Percentiles rank a stretch among this genome's conserved stretches.
phyloP scores from a whole-genome alignment of 2,329 filamentous ascomycete species.

The Saccharata proteae region DNA sequence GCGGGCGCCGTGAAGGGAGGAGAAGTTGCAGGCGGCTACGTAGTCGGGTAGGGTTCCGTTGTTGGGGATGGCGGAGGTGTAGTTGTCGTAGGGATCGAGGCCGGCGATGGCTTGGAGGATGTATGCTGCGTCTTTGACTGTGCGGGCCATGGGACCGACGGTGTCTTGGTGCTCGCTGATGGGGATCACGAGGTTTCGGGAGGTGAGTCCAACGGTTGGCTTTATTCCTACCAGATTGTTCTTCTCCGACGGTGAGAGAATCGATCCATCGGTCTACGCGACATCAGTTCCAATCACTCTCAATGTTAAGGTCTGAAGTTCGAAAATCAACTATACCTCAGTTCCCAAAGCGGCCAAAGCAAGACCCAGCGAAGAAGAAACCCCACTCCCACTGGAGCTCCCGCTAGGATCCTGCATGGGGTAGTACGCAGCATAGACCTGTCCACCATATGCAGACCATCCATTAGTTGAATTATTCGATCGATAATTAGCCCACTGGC shows the following conservation, averaged over 20 bases:
- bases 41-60: slow-evolving; percentile 45
- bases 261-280: slow-evolving; percentile 49
- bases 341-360: slow-evolving; percentile 48
- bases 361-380: slow-evolving; percentile 47
- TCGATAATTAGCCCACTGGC: slow-evolving; percentile 53
- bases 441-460: slow-evolving; percentile 54
- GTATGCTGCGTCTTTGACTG: slow-evolving; percentile 47
- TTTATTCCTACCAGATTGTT: slow-evolving; percentile 58
- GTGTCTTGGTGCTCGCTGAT: slow-evolving; percentile 47
- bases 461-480: slow-evolving; percentile 46
- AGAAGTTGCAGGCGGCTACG: slow-evolving; percentile 42
- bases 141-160: slow-evolving; percentile 45
- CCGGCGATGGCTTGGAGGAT: slow-evolving; percentile 48
- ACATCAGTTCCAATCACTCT: slow-evolving; percentile 8
- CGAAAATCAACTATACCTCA: slow-evolving; percentile 29
- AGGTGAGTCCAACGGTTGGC: slow-evolving; percentile 43
- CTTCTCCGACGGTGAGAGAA: slow-evolving; percentile 42
- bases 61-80: slow-evolving; percentile 45
- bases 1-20: slow-evolving; percentile 42
- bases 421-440: slow-evolving; percentile 49
- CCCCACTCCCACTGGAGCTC: slow-evolving; percentile 50
- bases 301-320: neutral
- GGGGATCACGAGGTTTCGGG: slow-evolving; percentile 51
- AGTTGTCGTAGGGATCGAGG: slow-evolving; percentile 41
- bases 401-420: slow-evolving; percentile 50